phyloP scores from a whole-genome alignment of 2,329 filamentous ascomycete species.

The Apiospora sp. region DNA sequence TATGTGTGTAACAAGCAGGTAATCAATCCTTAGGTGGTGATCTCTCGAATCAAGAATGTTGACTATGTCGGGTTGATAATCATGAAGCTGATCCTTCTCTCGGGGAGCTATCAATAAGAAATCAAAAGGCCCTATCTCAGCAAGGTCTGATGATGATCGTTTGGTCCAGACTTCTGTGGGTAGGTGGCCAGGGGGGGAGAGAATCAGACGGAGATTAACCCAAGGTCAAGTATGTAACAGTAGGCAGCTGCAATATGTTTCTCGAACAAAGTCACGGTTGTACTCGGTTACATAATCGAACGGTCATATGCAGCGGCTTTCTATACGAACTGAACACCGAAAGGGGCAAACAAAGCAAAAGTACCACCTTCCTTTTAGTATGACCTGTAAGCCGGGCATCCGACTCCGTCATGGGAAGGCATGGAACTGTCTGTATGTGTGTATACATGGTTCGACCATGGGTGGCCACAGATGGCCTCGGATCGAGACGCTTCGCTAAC shows the following conservation, averaged over 20 bases:
- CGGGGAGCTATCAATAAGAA: neutral
- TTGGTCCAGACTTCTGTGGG: slow-evolving; percentile 12
- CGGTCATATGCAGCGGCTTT: neutral
- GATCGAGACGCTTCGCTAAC: neutral
- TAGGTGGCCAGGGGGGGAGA: neutral
- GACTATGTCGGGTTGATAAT: slow-evolving; percentile 2
- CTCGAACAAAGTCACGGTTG: slow-evolving; percentile 5
- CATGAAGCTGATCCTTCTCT: neutral
- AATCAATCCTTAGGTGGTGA: neutral
- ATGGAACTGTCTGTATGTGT: neutral
- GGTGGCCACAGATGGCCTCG: neutral
- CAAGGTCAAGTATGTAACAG: neutral
- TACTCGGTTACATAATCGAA: neutral
- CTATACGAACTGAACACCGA: neutral
- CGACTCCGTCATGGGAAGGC: neutral
- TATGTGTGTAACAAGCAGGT: slow-evolving; percentile 5
- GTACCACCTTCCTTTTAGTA: neutral
- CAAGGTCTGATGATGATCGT: neutral
- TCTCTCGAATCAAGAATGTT: neutral
- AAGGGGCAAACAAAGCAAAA: neutral
- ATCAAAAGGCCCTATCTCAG: neutral
- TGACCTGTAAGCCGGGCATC: neutral
- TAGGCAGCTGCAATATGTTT: neutral
- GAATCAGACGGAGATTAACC: neutral
- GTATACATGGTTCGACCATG: neutral